Conservation (phyloP, 208 protist species). For the Trypanosoma lewisi region DNA sequence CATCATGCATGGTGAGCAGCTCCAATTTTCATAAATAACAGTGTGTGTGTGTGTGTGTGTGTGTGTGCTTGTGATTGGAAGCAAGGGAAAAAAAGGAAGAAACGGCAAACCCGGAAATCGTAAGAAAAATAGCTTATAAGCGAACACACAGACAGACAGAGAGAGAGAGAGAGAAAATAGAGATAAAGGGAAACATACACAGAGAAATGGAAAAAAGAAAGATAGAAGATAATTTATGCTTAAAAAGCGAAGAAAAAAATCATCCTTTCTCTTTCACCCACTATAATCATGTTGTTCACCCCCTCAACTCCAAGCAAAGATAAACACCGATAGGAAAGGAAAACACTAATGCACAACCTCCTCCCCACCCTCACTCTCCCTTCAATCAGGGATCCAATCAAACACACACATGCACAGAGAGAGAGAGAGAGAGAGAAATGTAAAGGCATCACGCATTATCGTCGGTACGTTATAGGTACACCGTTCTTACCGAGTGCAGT, state of each 20-base stretch:
- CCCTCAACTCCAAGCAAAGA: neutral
- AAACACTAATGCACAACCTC: too few species aligned
- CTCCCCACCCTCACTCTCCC: neutral
- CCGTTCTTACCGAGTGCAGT: constrained; percentile 72
- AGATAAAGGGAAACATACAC: constrained; percentile 20
- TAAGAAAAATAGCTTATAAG: too few species aligned
- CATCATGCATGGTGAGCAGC: neutral
- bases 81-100: neutral
- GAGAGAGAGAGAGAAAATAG: constrained; percentile 23
- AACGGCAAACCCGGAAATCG: too few species aligned
- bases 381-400: neutral
- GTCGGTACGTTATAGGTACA: constrained; percentile 56
- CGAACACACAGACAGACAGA: neutral
- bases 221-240: too few species aligned
- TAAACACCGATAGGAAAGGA: neutral
- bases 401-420: neutral
- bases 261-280: neutral
- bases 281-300: neutral
- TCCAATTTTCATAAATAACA: neutral
- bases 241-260: constrained; percentile 5
- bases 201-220: constrained; percentile 9
- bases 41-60: too few species aligned
- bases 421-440: neutral
- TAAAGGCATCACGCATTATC: constrained; percentile 16
- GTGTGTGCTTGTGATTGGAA: too few species aligned